These are phyloP conservation scores for Asterionellopsis glacialis DNA, from an alignment of 108 stramenopile species.

Conservation along the genomic window DNA sequence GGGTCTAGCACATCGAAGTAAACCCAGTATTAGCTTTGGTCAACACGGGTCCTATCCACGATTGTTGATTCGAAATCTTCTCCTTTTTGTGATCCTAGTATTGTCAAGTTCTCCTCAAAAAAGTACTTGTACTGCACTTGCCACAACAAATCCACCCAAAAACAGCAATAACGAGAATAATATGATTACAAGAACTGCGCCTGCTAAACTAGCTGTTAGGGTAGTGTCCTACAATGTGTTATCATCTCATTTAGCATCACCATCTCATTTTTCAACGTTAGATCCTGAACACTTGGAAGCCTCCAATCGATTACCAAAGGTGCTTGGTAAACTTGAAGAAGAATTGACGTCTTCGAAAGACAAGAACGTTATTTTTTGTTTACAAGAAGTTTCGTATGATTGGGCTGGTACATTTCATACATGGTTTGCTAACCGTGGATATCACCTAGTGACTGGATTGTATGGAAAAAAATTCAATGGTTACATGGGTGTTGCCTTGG, in stretches of 20 bases:
- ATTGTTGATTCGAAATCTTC: no score
- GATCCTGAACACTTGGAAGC: conserved; percentile 62
- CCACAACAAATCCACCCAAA: no score
- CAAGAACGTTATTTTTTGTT: conserved; percentile 50
- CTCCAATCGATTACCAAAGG: conserved; percentile 52
- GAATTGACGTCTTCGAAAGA: conserved; percentile 40
- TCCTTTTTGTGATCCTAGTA: no score
- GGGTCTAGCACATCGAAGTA: no score
- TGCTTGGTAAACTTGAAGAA: conserved; percentile 68
- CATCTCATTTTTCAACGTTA: conserved; percentile 61
- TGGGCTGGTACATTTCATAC: conserved; percentile 80
- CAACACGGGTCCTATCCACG: no score
- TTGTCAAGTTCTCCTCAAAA: no score
- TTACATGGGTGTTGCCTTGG: conserved; percentile 86
- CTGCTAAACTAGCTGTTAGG: conserved; percentile 28
- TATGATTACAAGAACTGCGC: background rate
- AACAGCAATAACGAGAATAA: no score
- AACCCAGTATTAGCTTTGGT: no score
- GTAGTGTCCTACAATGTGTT: conserved; percentile 88
- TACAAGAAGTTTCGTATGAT: conserved; percentile 81
- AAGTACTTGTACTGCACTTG: no score
- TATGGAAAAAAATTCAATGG: conserved; percentile 93
- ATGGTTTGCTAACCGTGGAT: conserved; percentile 79
- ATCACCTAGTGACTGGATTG: conserved; percentile 81
- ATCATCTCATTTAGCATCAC: conserved; percentile 70